Evolutionary conservation across 805 yeast genomes (phyloP).

Genomic region (Schwanniomyces occidentalis): DNA sequence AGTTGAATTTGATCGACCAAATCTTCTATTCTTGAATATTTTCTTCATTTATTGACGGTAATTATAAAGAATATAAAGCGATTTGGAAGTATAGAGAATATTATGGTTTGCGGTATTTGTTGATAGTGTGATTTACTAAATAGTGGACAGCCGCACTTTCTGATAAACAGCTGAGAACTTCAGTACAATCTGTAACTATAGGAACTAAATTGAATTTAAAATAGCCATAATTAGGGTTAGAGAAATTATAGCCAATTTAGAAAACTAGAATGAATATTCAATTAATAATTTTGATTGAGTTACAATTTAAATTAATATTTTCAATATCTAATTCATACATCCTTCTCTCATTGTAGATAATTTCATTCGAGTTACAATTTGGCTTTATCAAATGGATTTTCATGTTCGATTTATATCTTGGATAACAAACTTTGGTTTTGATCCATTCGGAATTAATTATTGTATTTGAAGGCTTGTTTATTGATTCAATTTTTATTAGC

Average conservation of each 20-base stretch:
- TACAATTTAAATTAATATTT: conserved; percentile 7
- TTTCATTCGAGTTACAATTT: conserved; percentile 3
- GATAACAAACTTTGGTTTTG: conserved; percentile 40
- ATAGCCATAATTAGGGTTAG: no score
- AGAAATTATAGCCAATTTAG: no score
- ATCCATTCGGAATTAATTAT: conserved; percentile 29
- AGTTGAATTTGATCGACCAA: not conserved
- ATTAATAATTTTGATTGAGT: no score
- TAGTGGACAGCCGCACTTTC: no score
- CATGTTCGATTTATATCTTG: conserved; percentile 47
- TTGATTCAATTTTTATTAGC: conserved; percentile 37
- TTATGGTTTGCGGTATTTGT: no score
- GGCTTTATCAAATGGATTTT: conserved; percentile 32
- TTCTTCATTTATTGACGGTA: not conserved
- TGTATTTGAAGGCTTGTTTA: conserved; percentile 4
- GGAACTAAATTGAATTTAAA: no score
- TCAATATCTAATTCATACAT: conserved; percentile 29
- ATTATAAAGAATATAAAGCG: no score
- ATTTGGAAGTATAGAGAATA: no score
- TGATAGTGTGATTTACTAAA: no score
- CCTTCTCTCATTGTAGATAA: conserved; percentile 26
- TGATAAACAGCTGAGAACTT: no score
- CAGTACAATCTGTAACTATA: no score
- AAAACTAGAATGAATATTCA: no score
- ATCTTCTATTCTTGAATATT: not conserved